Conservation (phyloP, 139 green algal species). For the Volvox africanus region DNA sequence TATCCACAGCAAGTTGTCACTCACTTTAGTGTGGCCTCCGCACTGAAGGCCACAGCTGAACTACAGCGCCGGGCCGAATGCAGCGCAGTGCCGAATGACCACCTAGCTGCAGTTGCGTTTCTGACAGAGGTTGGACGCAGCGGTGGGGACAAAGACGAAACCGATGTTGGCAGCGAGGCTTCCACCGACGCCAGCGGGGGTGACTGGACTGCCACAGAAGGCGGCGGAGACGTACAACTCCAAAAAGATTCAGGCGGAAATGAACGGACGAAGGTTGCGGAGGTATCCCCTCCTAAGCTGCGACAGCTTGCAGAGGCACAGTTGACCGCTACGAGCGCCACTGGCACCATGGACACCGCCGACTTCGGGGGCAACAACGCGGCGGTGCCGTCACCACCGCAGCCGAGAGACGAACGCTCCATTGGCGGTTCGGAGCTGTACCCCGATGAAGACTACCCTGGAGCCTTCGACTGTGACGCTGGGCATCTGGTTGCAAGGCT, state of each 20-base stretch:
- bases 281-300: neutral
- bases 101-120: no score
- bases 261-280: neutral
- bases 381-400: neutral
- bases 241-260: neutral
- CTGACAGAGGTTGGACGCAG: no score
- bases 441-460: neutral
- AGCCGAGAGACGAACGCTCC: neutral
- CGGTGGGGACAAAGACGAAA: neutral
- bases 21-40: constrained; percentile 9
- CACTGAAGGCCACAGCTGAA: neutral
- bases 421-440: neutral
- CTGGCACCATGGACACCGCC: no score
- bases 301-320: neutral
- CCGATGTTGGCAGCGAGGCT: neutral
- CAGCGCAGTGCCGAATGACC: no score
- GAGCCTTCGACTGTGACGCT: neutral
- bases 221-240: neutral
- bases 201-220: neutral
- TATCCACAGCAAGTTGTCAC: neutral
- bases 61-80: no score
- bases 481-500: neutral
- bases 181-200: no score
- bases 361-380: neutral
- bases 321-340: neutral